These are phyloP conservation scores for Sugiyamaella pinicola DNA, from an alignment of 1,139 yeast species.

Conservation along the genomic window DNA sequence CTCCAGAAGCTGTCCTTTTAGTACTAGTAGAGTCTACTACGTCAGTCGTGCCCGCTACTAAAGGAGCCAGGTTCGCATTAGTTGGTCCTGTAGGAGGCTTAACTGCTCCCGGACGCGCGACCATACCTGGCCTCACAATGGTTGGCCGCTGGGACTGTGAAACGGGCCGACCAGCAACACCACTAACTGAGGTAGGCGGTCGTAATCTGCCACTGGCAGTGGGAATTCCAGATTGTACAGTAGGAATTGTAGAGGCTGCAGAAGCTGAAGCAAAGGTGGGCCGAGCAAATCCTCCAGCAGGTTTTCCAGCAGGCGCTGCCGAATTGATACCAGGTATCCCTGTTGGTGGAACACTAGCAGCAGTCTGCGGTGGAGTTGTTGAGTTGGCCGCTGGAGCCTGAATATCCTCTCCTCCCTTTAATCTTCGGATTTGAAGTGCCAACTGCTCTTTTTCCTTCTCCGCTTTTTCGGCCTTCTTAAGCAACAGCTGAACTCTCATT, in stretches of 20 bases:
- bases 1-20: constrained; percentile 20
- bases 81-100: neutral
- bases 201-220: constrained; percentile 11
- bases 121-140: constrained; percentile 11
- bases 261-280: constrained; percentile 18
- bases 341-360: neutral
- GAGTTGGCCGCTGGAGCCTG: constrained; percentile 5
- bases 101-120: neutral
- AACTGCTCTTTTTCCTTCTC: constrained; percentile 41
- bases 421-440: constrained; percentile 20
- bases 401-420: constrained; percentile 20
- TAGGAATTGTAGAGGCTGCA: constrained; percentile 11
- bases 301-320: constrained; percentile 17
- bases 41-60: neutral
- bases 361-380: neutral
- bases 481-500: constrained; percentile 31
- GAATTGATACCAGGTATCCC: constrained; percentile 13
- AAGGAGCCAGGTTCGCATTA: neutral
- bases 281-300: constrained; percentile 13
- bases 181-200: constrained; percentile 12
- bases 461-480: constrained; percentile 42
- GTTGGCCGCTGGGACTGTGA: constrained; percentile 5
- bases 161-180: constrained; percentile 4
- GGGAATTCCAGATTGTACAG: constrained; percentile 4
- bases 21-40: constrained; percentile 10